Evolutionary conservation across 768 basidiomycete species (phyloP).

Genomic region (Zangia roseola): DNA sequence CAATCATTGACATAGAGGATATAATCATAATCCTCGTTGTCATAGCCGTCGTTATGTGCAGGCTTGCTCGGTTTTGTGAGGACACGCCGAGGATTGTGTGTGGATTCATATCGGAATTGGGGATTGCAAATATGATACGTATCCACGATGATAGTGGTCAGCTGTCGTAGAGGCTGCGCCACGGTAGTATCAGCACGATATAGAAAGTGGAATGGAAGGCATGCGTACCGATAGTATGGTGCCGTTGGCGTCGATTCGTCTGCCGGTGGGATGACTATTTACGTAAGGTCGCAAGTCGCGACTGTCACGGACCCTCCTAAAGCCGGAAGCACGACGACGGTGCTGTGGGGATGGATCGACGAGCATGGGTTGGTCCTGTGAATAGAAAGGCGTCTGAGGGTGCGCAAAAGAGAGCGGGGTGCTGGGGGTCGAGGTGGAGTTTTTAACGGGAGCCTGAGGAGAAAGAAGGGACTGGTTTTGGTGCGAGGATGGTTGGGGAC

Average conservation of each 20-base stretch:
- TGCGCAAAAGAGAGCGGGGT: conserved; percentile 72
- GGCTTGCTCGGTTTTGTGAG: conserved; percentile 98
- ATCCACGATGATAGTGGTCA: conserved; percentile 85
- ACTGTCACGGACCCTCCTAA: conserved; percentile 72
- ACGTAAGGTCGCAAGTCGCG: conserved; percentile 78
- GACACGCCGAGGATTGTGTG: conserved; percentile 93
- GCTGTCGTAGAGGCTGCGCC: conserved; percentile 53
- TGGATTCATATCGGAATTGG: conserved; percentile 89
- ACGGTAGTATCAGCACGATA: conserved; percentile 9
- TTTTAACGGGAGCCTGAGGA: conserved; percentile 46
- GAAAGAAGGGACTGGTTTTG: conserved; percentile 53
- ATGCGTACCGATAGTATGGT: conserved; percentile 76
- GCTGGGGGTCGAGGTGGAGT: conserved; percentile 65
- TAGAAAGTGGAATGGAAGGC: neutral
- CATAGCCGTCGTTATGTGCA: conserved; percentile 92
- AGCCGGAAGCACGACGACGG: conserved; percentile 70
- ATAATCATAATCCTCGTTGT: conserved; percentile 99
- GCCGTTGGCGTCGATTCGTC: conserved; percentile 77
- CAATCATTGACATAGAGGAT: conserved; percentile 99
- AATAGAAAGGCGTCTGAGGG: conserved; percentile 52
- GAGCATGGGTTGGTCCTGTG: conserved; percentile 68
- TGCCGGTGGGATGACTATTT: conserved; percentile 57
- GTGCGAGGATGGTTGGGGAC: conserved; percentile 53
- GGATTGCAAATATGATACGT: conserved; percentile 96
- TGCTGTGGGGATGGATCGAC: conserved; percentile 59